These are phyloP conservation scores for Neonectria ditissima DNA, from an alignment of 2,329 filamentous ascomycete species.

Conservation along the genomic window DNA sequence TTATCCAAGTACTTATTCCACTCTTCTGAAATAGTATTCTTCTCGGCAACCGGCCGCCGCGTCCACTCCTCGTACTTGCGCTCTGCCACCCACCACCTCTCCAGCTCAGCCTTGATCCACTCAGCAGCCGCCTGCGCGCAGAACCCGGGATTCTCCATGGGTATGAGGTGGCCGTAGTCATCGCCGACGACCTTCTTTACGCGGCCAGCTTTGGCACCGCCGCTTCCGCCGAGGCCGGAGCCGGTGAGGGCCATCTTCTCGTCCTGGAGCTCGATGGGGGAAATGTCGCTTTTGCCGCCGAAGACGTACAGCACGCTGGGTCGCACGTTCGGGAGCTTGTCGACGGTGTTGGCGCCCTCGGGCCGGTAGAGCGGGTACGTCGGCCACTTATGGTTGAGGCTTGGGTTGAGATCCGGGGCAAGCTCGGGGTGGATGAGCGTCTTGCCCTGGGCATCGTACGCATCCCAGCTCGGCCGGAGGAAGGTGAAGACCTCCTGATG, in stretches of 20 bases:
- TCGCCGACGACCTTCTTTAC: conserved; percentile 75
- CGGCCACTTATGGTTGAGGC: conserved; percentile 50
- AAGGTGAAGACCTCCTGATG: conserved; percentile 85
- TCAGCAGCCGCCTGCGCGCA: conserved; percentile 71
- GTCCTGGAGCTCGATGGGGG: conserved; percentile 60
- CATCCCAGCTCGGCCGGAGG: conserved; percentile 69
- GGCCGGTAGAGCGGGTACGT: conserved; percentile 74
- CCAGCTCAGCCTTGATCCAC: conserved; percentile 70
- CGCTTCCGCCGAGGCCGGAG: conserved; percentile 73
- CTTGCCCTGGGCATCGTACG: conserved; percentile 53
- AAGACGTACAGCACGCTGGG: conserved; percentile 78
- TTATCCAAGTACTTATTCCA: conserved; percentile 65
- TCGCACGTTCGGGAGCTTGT: conserved; percentile 68
- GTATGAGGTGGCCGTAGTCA: conserved; percentile 80
- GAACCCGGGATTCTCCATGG: conserved; percentile 79
- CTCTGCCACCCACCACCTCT: conserved; percentile 68
- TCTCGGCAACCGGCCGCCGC: conserved; percentile 61
- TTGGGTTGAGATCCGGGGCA: conserved; percentile 60
- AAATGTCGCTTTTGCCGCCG: conserved; percentile 70
- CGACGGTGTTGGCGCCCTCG: conserved; percentile 69
- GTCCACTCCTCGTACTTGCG: conserved; percentile 68
- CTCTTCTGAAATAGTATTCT: conserved; percentile 62
- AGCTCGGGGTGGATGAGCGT: conserved; percentile 54
- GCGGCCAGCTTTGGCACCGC: conserved; percentile 70
- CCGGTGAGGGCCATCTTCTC: conserved; percentile 75